Base-by-base conservation (phyloP, 169 alveolate species). In the Neospora caninum region DNA sequence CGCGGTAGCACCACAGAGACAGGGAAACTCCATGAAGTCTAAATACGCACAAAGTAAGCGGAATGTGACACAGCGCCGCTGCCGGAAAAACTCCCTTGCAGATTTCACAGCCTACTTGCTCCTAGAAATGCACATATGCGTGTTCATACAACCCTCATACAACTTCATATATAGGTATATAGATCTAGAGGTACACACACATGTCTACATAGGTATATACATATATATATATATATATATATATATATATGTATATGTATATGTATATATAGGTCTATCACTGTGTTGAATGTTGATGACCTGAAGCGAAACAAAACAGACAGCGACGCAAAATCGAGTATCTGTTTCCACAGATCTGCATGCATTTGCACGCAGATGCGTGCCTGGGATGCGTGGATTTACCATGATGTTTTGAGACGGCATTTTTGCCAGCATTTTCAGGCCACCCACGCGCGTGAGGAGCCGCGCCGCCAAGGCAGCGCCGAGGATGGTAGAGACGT, bases 391-490 rank as follows among this genome's bases (percentile, higher is more conserved):
- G 34, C 39, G n/a, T 64, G 27, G 16, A 31, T 29, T 78, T 38
- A 98, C 96, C 98, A 98, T 98, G 70, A 98, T 96, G 88, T 98
- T 98, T 84, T 98, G 99, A 10, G 99, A 96, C 18, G 99, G 98
- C 96, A 97, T 98, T 88, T 98, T 98, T 9, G 99, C 99, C 88
- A 99, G 96, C 93, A 97, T 98, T 67, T 96, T 95, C 53, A 99
- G 97, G 36, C 99, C 97, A 70, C 99, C 99, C 38, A 99, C 99
- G 82, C 97, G 98, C 64, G 99, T 97, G 95, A 99, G 98, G n/a
- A 99, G 97, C 91, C 99, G 97, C 25, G 99, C 99, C 39, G 99
- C 99, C 83, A 99, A 98, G 27, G 98, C 98, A 92, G 99, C 99
- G 54, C 99, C 99, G 67, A 99, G 97, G 64, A 99, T 96, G 83